Evolutionary conservation across 2,329 filamentous ascomycete species (phyloP).

Genomic region (Lecanicillium sp.): DNA sequence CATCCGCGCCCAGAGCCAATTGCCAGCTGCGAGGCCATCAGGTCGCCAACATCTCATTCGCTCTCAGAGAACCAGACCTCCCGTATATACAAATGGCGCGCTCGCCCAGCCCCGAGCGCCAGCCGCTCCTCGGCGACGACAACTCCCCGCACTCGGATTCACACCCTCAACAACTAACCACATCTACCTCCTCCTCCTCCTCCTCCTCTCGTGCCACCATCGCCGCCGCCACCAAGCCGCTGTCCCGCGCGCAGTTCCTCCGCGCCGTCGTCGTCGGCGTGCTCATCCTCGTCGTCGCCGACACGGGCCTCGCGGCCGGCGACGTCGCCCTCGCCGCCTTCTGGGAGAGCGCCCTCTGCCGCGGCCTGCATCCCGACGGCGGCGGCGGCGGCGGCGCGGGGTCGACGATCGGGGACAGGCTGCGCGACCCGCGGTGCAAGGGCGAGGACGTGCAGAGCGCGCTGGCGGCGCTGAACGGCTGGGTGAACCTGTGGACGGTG

Average conservation of each 20-base stretch:
- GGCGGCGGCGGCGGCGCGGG: not conserved
- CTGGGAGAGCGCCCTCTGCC: constrained; percentile 25
- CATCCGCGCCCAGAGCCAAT: too few species aligned
- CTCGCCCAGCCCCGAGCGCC: not conserved
- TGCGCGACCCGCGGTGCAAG: not conserved
- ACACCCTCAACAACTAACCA: too few species aligned
- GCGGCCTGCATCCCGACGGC: too few species aligned
- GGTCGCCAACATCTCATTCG: not conserved
- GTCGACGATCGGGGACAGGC: not conserved
- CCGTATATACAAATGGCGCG: not conserved
- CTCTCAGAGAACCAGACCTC: not conserved
- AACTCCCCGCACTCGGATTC: not conserved
- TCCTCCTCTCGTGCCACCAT: too few species aligned
- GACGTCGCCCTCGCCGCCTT: constrained; percentile 15
- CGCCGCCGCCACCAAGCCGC: not conserved
- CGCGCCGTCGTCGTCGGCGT: not conserved
- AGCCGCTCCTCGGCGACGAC: not conserved
- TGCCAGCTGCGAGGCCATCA: too few species aligned
- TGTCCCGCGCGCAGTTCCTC: not conserved
- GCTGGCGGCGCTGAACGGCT: not conserved
- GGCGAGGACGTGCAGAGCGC: not conserved
- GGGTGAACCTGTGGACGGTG: not conserved
- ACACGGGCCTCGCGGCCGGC: too few species aligned
- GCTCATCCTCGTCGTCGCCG: not conserved
- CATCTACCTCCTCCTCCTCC: not conserved